phyloP scores from a whole-genome alignment of 78 protist genomes.

The Mantamonas sphyraenae region DNA sequence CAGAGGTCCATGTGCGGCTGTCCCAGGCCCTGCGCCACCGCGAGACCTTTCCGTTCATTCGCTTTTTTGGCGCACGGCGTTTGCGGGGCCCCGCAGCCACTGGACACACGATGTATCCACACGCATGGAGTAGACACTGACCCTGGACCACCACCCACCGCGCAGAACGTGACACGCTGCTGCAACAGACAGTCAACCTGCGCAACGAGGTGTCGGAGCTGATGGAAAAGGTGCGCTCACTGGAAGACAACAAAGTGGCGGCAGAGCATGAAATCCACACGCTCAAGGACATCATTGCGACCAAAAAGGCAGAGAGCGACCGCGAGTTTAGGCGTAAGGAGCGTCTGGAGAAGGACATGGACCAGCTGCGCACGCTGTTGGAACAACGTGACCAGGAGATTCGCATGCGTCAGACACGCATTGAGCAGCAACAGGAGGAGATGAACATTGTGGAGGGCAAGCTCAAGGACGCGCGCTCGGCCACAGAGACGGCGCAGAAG shows the following conservation, averaged over 20 bases:
- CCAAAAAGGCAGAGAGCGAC: constrained; percentile 32
- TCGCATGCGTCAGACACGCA: background rate
- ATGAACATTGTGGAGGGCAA: background rate
- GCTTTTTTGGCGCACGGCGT: too few relatives aligned
- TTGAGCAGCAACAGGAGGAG: background rate
- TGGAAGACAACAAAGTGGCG: background rate
- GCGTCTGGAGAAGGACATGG: constrained; percentile 28
- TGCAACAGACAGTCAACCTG: constrained; percentile 9
- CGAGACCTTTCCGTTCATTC: too few relatives aligned
- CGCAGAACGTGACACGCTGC: constrained; percentile 8
- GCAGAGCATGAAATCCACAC: constrained; percentile 11
- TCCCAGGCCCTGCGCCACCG: too few relatives aligned
- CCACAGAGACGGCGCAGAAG: constrained; percentile 18
- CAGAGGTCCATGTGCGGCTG: too few relatives aligned
- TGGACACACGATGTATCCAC: too few relatives aligned
- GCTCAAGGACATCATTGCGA: constrained; percentile 2
- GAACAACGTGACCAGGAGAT: constrained; percentile 2
- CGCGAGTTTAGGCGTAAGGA: constrained; percentile 27
- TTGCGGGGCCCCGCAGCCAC: too few relatives aligned
- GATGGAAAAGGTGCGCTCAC: background rate
- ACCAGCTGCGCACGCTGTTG: background rate
- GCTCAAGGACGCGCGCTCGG: background rate
- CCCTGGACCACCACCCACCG: too few relatives aligned
- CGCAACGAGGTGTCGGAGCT: constrained; percentile 15
- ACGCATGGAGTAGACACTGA: too few relatives aligned